Base-by-base conservation (phyloP, 2,329 filamentous ascomycete genomes). In the Talaromyces sp. region DNA sequence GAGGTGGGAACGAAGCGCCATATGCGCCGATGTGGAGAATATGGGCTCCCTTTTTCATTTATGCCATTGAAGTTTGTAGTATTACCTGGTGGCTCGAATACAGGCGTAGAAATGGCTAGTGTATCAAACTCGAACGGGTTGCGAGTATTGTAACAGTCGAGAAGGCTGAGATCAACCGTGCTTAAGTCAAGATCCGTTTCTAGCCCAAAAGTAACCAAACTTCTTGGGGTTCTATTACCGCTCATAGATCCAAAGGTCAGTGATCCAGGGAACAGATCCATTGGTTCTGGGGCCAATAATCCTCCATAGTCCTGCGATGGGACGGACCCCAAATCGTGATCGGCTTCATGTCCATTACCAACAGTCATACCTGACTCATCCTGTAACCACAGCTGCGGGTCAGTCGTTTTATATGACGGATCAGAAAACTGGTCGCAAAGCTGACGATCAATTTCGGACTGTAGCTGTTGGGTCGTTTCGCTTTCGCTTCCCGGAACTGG, bases 1-100 rank as follows among this genome's bases (percentile, higher is more conserved):
- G 67, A 62, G 3, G 67, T 70, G 1, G 73, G 73, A 2, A 69
- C 63, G 32, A 75, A 75, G 3, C 66, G 66, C 73, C 72, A 75
- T 15, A 69, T 65, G 0, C 66, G 66, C 9, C 70, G 65, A 0
- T 66, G 65, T 2, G 70, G 63, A 55, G 15, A 67, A 59, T 1
- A 61, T 44, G 44, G 63, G 33, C 63, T 62, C 5, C 6, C 17
- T 39, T 17, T 39, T n/a, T 39, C 36, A n/a, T n/a, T 39, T 2
- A n/a, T n/a, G 5, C 36, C 36, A 6, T 39, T n/a, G 36, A 5
- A 17, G 27, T 63, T 60, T 2, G 55, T 47, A 10, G 6, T 22
- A 32, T 27, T 33, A 10, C 39, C 28, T 10, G 65, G 13, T 49
- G 51, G 30, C 13, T 27, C 32, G 33, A 52, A 19, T 33, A 60